These are phyloP conservation scores for Nitzschia sp. DNA, from an alignment of 108 stramenopile genomes.

Conservation along the genomic window DNA sequence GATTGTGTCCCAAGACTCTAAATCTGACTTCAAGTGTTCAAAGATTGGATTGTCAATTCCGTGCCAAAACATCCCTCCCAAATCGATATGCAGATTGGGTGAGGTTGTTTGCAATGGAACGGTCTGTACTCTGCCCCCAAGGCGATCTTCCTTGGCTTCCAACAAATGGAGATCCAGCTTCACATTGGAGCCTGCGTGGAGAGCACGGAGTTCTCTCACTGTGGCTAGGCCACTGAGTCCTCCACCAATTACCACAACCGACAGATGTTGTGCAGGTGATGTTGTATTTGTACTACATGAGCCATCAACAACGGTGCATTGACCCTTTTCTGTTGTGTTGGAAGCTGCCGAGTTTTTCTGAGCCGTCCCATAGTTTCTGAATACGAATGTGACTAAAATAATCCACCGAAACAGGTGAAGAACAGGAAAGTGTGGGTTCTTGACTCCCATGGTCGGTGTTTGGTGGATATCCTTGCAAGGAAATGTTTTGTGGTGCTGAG, in stretches of 20 bases:
- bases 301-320: too few relatives aligned
- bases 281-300: too few relatives aligned
- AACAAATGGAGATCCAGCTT: slow-evolving; percentile 12
- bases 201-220: not conserved
- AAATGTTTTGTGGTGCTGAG: too few relatives aligned
- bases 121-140: slow-evolving; percentile 19
- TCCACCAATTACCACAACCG: slow-evolving; percentile 18
- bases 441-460: too few relatives aligned
- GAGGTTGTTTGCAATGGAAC: not conserved
- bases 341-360: too few relatives aligned
- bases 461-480: too few relatives aligned
- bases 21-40: not conserved
- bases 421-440: too few relatives aligned
- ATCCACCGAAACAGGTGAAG: too few relatives aligned
- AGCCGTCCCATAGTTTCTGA: too few relatives aligned
- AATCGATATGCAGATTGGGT: not conserved
- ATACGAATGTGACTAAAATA: too few relatives aligned
- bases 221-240: slow-evolving; percentile 23
- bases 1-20: not conserved
- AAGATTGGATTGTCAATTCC: slow-evolving; percentile 12
- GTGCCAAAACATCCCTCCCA: slow-evolving; percentile 31
- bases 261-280: not conserved
- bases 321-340: too few relatives aligned
- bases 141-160: slow-evolving; percentile 27
- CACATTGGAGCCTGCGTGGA: not conserved